These are phyloP conservation scores for Gremmenia infestans DNA, from an alignment of 2,329 filamentous ascomycete genomes.

Conservation along the genomic window DNA sequence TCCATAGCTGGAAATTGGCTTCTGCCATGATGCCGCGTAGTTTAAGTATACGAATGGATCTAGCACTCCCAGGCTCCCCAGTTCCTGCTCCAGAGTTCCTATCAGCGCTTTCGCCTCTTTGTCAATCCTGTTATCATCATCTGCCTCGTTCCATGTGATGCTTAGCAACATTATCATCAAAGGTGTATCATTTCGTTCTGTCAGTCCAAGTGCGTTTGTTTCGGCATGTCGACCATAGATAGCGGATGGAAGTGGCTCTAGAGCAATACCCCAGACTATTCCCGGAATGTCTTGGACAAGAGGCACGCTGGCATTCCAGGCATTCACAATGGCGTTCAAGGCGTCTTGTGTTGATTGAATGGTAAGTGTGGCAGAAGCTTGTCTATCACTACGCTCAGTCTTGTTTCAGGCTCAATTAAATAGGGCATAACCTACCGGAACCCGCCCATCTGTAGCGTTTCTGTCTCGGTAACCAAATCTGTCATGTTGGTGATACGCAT, in stretches of 20 bases:
- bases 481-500: background rate
- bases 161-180: background rate
- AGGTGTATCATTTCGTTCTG: background rate
- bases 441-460: background rate
- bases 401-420: background rate
- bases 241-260: background rate
- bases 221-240: background rate
- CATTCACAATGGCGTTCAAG: background rate
- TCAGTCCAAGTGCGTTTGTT: background rate
- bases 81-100: background rate
- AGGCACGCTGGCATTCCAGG: background rate
- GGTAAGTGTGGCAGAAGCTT: background rate
- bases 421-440: background rate
- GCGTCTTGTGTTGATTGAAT: background rate
- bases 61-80: background rate
- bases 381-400: background rate
- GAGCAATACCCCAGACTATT: background rate
- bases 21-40: constrained; percentile 39
- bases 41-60: constrained; percentile 36
- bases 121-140: background rate
- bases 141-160: background rate
- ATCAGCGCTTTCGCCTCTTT: background rate
- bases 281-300: background rate
- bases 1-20: constrained; percentile 40
- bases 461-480: background rate